Percentiles rank a stretch among this genome's conserved stretches.
Conservation (phyloP, 2,329 filamentous ascomycete genomes). For the Aspergillus sp. region DNA sequence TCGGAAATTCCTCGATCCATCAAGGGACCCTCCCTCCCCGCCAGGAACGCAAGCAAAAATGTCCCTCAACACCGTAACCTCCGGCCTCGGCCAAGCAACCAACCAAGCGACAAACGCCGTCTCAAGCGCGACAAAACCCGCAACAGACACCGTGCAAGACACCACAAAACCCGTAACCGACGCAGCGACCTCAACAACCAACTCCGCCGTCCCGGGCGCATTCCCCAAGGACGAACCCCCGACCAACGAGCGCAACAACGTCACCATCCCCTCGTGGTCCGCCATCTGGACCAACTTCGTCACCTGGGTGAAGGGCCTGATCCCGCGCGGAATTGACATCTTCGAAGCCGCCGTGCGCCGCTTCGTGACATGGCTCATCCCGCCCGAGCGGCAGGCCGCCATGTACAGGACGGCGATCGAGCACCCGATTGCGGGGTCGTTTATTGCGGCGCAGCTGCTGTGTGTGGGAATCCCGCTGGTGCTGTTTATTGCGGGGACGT, state of each 20-base stretch:
- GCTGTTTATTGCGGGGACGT: conserved; percentile 38
- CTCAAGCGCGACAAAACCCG: conserved; percentile 8
- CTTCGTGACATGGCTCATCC: conserved; percentile 32
- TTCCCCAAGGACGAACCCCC: conserved; percentile 11
- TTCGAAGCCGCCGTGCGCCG: conserved; percentile 32
- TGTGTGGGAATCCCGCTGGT: conserved; percentile 41
- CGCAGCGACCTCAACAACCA: background rate
- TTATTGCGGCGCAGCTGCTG: conserved; percentile 38
- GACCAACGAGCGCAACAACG: conserved; percentile 9
- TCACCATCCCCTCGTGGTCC: conserved; percentile 8
- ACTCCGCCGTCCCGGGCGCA: conserved; percentile 1
- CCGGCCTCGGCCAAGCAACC: conserved; percentile 3
- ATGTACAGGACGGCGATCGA: conserved; percentile 36
- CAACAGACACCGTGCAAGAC: conserved; percentile 2
- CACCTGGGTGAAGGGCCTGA: conserved; percentile 7
- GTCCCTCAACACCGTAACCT: conserved; percentile 10
- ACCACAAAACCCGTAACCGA: background rate
- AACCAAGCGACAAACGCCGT: background rate
- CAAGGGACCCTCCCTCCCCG: background rate
- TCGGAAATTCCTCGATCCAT: no score
- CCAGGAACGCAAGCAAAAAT: background rate
- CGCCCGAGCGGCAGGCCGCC: conserved; percentile 31
- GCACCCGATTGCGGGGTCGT: conserved; percentile 37
- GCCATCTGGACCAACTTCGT: conserved; percentile 4
- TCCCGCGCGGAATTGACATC: conserved; percentile 31